Conservation (phyloP, 78 protist species). For the Corallochytrium limacisporum region DNA sequence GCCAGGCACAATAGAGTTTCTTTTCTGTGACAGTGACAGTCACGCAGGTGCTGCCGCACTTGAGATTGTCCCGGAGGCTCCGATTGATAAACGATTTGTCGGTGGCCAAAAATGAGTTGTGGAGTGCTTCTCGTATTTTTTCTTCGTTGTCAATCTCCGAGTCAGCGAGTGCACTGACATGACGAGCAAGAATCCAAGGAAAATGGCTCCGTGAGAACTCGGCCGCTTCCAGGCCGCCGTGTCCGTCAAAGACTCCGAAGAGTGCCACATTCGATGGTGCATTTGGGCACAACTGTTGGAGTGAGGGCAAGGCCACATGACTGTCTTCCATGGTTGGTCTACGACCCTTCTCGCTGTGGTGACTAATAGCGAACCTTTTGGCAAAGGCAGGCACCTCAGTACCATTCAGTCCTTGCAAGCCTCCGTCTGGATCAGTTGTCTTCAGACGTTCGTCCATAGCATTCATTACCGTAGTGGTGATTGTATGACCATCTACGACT, state of each 20-base stretch:
- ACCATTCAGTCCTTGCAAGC: no score
- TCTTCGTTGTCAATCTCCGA: background rate
- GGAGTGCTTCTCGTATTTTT: no score
- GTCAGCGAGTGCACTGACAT: no score
- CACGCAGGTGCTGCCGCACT: slow-evolving; percentile 7
- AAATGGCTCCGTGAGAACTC: slow-evolving; percentile 3
- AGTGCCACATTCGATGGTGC: background rate
- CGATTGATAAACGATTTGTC: background rate
- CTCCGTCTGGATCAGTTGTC: no score
- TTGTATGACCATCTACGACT: no score
- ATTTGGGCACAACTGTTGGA: background rate
- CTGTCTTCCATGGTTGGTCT: slow-evolving; percentile 16
- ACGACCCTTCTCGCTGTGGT: no score
- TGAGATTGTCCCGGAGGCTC: background rate
- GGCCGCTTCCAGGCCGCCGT: slow-evolving; percentile 20
- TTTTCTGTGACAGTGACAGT: background rate
- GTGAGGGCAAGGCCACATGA: slow-evolving; percentile 1
- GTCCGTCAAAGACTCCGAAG: slow-evolving; percentile 15
- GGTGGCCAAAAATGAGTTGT: no score
- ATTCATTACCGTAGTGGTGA: no score
- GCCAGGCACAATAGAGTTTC: slow-evolving; percentile 3
- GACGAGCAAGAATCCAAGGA: background rate
- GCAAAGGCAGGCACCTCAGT: no score
- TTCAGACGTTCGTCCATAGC: no score
- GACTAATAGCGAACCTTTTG: no score